Base-by-base conservation (phyloP, 176 grass and related monocot genomes). In the Juncus effusus region DNA sequence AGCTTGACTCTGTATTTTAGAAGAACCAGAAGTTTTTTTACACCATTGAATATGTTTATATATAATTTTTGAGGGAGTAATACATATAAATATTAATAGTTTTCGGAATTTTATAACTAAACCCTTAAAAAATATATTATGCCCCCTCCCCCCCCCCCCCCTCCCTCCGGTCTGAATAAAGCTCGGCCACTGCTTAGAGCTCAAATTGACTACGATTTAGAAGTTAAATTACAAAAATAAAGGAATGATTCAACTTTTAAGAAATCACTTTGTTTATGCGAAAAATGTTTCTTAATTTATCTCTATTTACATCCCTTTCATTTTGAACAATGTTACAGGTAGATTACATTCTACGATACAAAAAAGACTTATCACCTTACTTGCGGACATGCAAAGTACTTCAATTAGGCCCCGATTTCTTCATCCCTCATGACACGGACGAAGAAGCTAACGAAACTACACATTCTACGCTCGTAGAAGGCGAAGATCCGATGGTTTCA, bases 391-490 rank as follows among this genome's bases (percentile, higher is more conserved):
- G 92, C 77, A 91, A 91, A 74, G 85, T 38, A 11, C 81, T 96
- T 77, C 87, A 96, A 81, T 83, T 96, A 76, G 86, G 92, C 10
- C 92, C 92, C 42, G 92, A 96, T 38, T 96, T 96, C 77, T 91
- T 91, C 84, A 88, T 96, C 73, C 92, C 92, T 63, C 79, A 81
- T 51, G 87, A 96, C 42, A 80, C 75, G 47, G 92, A 96, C 66
- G 92, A 96, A 42, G 80, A 80, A 49, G 70, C 53, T 11, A 56
- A 62, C 13, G 90, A 96, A 69, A 96, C 92, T 3, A 96, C 84
- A 13, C 84, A 88, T 59, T 96, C 92, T 39, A 96, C 92, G 35
- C 75, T 96, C 3, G 73, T 96, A 11, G 87, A 96, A 76, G 87
- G 76, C 62, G 92, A 96, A 47, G 44, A 47, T 47, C 84, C 82